Base-by-base conservation (phyloP, 2,329 filamentous ascomycete species). In the Penicillium sp. region DNA sequence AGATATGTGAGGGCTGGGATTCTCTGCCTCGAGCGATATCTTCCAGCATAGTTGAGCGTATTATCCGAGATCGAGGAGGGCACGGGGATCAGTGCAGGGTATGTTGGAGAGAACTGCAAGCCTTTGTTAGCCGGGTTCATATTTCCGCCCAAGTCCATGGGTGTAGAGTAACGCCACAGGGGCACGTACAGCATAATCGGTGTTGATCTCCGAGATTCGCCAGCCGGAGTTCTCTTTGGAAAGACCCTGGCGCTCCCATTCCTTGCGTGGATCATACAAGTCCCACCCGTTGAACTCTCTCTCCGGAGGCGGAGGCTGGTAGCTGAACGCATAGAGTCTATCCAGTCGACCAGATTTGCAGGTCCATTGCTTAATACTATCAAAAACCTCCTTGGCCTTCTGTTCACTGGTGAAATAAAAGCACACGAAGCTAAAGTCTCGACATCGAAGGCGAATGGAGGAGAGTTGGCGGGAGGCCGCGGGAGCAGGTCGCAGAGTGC, bases 11-110 rank as follows among this genome's bases (percentile, higher is more conserved):
- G 80, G 3, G 88, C 90, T 1, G 95, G 95, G 75, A 99, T 93
- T 61, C 95, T 88, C 63, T 89, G 88, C 60, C 93, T 87, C 0
- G 95, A 98, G 54, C 95, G 90, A 77, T 96, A 98, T 63, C 88
- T 86, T 60, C 88, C 90, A 28, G 93, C 95, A 73, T 99, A 96
- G 71, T 96, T 96, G 52, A 99, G 85, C 50, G 94, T 92, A 71
- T 95, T 97, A 76, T 99, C 95, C n/a, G 94, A 98, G 67, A 99
- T 96, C 59, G 86, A 87, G 25, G 89, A 87, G 22, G 95, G 95
- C 17, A 99, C 93, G 11, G 89, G 89, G 25, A 99, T 82, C 49
- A 96, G 74, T 3, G 88, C 87, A 12, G 95, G 95, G 74, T 99
- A 99, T 2, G 95, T 98, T 28, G 92, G 89, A 54, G 93, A 96